phyloP scores from a whole-genome alignment of 768 basidiomycete species.

The Termitomyces titanicus region DNA sequence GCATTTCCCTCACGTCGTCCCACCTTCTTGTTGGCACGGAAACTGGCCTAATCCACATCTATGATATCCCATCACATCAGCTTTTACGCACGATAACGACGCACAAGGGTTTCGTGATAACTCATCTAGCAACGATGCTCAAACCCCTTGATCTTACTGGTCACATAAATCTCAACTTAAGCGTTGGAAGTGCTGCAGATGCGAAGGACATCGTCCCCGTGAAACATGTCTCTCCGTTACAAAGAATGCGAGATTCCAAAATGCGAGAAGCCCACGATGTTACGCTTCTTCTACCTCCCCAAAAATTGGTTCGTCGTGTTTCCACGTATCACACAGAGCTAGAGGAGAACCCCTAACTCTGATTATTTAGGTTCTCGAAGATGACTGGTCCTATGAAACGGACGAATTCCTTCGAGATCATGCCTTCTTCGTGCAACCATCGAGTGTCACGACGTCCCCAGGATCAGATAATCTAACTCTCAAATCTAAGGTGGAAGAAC shows the following conservation, averaged over 20 bases:
- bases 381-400: constrained; percentile 38
- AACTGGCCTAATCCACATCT: constrained; percentile 69
- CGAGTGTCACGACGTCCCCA: constrained; percentile 19
- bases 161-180: constrained; percentile 59
- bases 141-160: constrained; percentile 87
- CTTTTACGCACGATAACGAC: constrained; percentile 76
- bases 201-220: constrained; percentile 61
- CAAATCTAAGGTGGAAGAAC: constrained; percentile 57
- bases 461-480: constrained; percentile 35
- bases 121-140: constrained; percentile 72
- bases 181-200: constrained; percentile 33
- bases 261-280: constrained; percentile 70
- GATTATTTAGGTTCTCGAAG: constrained; percentile 22
- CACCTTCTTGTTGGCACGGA: constrained; percentile 81
- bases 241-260: constrained; percentile 67
- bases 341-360: not conserved
- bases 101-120: constrained; percentile 66
- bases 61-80: constrained; percentile 90
- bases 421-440: constrained; percentile 56
- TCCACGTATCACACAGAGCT: not conserved
- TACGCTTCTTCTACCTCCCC: constrained; percentile 52
- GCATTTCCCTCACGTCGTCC: constrained; percentile 75
- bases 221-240: constrained; percentile 65
- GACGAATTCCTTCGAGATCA: constrained; percentile 66
- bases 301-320: constrained; percentile 35